Percentiles rank a stretch among this genome's conserved stretches.
Conservation (phyloP, 2,329 filamentous ascomycete genomes). For the Pseudogymnoascus sp. region DNA sequence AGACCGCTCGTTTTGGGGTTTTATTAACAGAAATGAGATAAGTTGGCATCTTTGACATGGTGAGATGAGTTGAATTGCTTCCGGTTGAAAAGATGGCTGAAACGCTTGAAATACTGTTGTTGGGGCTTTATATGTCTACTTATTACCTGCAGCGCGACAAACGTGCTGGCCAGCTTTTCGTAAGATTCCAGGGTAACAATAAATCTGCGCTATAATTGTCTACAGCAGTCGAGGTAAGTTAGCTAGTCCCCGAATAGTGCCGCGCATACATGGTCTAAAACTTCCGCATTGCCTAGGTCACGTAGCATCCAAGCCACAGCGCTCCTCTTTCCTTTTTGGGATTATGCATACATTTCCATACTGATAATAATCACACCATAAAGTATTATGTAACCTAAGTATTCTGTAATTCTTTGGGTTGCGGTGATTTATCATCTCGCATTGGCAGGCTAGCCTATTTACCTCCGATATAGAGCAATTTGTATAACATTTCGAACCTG, state of each 20-base stretch:
- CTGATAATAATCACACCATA: background rate
- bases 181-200: background rate
- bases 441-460: background rate
- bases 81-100: too few species aligned
- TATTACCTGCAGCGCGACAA: background rate
- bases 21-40: slow-evolving; percentile 1
- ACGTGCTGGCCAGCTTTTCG: too few species aligned
- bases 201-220: background rate
- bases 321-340: background rate
- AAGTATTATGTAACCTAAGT: background rate
- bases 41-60: background rate
- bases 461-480: background rate
- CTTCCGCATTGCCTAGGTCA: background rate
- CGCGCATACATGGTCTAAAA: background rate
- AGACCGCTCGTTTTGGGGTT: background rate
- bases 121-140: background rate
- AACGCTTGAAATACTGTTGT: background rate
- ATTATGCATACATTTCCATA: background rate
- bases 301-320: background rate
- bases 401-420: background rate
- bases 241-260: background rate
- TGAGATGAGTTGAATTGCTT: background rate
- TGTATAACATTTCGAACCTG: background rate
- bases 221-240: background rate
- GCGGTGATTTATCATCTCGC: background rate